Evolutionary conservation across 1,284 basidiomycete genomes (phyloP), one percentile per base, ranked within the genome.

Genomic region (Papiliotrema flavescens): DNA sequence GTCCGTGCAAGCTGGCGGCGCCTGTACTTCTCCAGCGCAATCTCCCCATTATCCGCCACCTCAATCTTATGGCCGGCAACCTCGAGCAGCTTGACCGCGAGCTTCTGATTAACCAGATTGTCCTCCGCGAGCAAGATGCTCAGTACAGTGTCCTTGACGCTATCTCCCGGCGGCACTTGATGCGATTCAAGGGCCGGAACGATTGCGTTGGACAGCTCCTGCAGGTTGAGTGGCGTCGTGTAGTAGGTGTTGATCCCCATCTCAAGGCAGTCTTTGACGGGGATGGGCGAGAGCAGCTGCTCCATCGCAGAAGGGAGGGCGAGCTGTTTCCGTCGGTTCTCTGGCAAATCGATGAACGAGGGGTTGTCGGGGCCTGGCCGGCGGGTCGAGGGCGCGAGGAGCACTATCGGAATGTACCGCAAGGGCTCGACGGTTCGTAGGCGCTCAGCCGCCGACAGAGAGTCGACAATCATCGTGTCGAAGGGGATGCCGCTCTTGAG

Each of bases 91-190:
- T 97, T 97, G 64, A 96, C 89, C 0, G 96, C 96, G 6, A 98
- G 65, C 57, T 76, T 76, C 80, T 98, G 95, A 79, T 98, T 98
- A 59, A 98, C 95, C 62, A 95, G 79, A 69, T 98, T 98, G 76
- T 98, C 96, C 74, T 99, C 95, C 0, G 95, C 95, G 7, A 98
- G 83, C n/a, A 98, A 81, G 60, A 98, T 95, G 74, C 90, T 90
- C 76, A 91, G 93, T 6, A 86, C 83, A 19, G 90, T 83, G 65
- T 97, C 90, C 73, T 88, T 90, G 84, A 86, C 53, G 81, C 85
- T 46, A 84, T 85, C 59, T 83, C 75, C 88, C 0, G 90, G 89
- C 59, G 86, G 89, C 49, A 74, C 89, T 85, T 42, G 92, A 86
- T 92, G 93, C 50, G 89, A 90, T 74, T 98, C 96, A 53, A 99